Percentiles rank a stretch among this genome's conserved stretches.
phyloP scores from a whole-genome alignment of 192 early-diverging fungal genomes.

The Irineochytrium annulatum region DNA sequence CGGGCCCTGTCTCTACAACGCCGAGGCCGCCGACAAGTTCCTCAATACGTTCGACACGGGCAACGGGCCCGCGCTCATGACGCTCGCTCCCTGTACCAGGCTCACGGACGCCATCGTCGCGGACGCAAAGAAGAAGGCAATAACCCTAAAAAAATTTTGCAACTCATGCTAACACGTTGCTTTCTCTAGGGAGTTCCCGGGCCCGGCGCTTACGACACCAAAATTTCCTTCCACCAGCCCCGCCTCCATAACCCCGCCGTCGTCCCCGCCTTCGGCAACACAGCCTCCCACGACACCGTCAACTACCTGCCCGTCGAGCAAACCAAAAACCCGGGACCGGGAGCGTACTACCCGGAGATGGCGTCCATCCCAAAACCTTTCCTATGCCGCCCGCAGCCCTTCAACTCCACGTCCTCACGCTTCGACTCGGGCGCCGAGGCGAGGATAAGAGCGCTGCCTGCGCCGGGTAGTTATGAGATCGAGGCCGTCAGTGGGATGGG shows the following conservation, averaged over 20 bases:
- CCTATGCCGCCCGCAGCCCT: slow-evolving; percentile 38
- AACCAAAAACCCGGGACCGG: slow-evolving; percentile 44
- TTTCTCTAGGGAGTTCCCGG: slow-evolving; percentile 33
- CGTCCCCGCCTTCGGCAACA: slow-evolving; percentile 22
- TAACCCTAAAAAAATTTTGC: neutral
- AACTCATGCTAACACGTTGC: no score
- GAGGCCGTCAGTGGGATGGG: slow-evolving; percentile 17
- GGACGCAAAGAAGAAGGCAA: slow-evolving; percentile 36
- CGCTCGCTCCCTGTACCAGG: slow-evolving; percentile 45
- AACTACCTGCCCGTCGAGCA: slow-evolving; percentile 28
- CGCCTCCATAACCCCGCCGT: neutral
- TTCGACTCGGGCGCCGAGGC: slow-evolving; percentile 27
- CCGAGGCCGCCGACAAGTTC: slow-evolving; percentile 24
- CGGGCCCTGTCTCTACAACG: slow-evolving; percentile 39
- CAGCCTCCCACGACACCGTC: slow-evolving; percentile 9
- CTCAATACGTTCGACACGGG: slow-evolving; percentile 21
- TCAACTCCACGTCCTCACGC: slow-evolving; percentile 42
- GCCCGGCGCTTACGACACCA: slow-evolving; percentile 48
- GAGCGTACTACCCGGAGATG: slow-evolving; percentile 46
- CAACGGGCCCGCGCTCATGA: slow-evolving; percentile 49
- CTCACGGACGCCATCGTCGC: slow-evolving; percentile 48
- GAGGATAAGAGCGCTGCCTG: slow-evolving; percentile 19
- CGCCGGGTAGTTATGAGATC: slow-evolving; percentile 45
- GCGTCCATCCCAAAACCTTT: slow-evolving; percentile 31
- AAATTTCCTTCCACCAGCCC: slow-evolving; percentile 10